Base-by-base conservation (phyloP, 2,329 filamentous ascomycete genomes). In the Trichoderma asperellum region DNA sequence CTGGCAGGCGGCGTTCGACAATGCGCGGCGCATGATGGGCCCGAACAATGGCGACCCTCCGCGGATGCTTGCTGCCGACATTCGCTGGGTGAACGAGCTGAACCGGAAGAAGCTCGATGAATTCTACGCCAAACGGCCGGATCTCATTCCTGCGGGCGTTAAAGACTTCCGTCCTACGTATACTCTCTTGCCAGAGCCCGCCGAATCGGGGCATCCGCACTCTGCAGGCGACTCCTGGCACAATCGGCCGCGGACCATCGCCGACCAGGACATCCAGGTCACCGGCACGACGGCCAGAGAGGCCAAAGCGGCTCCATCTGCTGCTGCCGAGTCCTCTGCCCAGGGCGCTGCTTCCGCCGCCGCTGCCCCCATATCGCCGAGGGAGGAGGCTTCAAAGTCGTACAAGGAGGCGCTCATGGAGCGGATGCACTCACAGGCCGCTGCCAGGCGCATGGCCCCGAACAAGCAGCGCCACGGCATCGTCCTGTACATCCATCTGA, bases 401-500 rank as follows among this genome's bases (percentile, higher is more conserved):
- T 11, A n/a, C 6, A 18, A 14, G 5, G 49, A 40, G 21, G 2
- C 24, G 5, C 11, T 60, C 32, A 16, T 4, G 8, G 6, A 24
- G 32, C 1, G n/a, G 5, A 18, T 27, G 18, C 32, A 27, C 24
- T 7, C 32, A 18, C 29, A 47, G 11, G 7, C 32, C 5, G 5
- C 29, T 3, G 18, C 18, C 18, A 8, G 5, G 29, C 43, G 47
- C 8, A 24, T 11, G 32, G 35, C 11, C n/a, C 5, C 11, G 12
- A 43, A 8, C 27, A 6, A 10, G n/a, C 21, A 21, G 14, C n/a
- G 21, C 21, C 14, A 16, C 12, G 37, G 21, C 49, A 73, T 77
- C 10, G 71, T 76, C 21, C 72, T 79, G 43, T 71, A 71, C 59
- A 73, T 79, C 68, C 69, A 55, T 58, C 78, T 76, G 76, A 47